Conservation (phyloP, 192 early-diverging fungal genomes). For the Rhizoclosmatium sp. region DNA sequence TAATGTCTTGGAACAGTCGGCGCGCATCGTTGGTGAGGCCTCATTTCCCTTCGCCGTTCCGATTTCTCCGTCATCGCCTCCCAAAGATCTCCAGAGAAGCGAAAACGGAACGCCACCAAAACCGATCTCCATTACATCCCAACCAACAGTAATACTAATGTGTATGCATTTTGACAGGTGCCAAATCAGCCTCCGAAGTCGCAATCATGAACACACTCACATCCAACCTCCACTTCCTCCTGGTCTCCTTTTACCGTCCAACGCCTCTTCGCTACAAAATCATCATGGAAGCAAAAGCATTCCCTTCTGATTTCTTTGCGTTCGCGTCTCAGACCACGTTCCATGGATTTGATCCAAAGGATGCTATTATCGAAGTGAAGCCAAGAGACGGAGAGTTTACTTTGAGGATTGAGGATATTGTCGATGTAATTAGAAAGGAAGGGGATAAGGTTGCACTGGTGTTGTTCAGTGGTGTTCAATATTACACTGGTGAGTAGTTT, state of each 20-base stretch:
- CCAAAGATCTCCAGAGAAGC: background rate
- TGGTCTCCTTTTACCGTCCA: conserved; percentile 94
- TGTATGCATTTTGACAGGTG: conserved; percentile 57
- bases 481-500: conserved; percentile 78
- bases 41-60: background rate
- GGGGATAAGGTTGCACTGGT: conserved; percentile 86
- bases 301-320: conserved; percentile 95
- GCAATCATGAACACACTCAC: conserved; percentile 95
- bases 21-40: conserved; percentile 76
- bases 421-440: conserved; percentile 73
- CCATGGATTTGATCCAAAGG: conserved; percentile 76
- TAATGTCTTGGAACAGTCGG: conserved; percentile 72
- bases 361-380: conserved; percentile 75
- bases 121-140: no score
- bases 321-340: conserved; percentile 84
- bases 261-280: conserved; percentile 78
- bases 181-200: conserved; percentile 73
- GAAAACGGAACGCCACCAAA: background rate
- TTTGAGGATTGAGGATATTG: conserved; percentile 82
- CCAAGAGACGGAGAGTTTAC: conserved; percentile 77
- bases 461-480: conserved; percentile 90
- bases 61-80: no score
- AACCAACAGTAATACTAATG: background rate
- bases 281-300: conserved; percentile 90
- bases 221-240: conserved; percentile 86